Base-by-base conservation (phyloP, 257 asterid genomes). In the Datura wrightii region DNA sequence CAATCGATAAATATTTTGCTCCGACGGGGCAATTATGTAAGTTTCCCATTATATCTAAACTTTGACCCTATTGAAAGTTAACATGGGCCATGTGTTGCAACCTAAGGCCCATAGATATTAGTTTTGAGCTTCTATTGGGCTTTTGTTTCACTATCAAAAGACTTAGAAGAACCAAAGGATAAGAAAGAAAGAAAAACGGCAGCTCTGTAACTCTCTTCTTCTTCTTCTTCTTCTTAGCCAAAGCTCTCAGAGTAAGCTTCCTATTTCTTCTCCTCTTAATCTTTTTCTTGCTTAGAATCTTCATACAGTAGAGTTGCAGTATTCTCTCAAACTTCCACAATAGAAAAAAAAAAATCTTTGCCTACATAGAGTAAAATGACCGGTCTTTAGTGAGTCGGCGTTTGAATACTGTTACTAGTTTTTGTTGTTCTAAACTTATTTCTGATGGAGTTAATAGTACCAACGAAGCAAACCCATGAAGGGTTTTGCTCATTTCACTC, bases 391-490 rank as follows among this genome's bases (percentile, higher is more conserved):
- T 42, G 79, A 24, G 31, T 24, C 31, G 31, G 31, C 31, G 31
- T 24, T 24, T 24, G 4, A 10, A 5, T 42, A 71, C 79, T 72
- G 7, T 19, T 46, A 2, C 56, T 71, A 44, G 39, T 9, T 71
- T 19, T 76, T 76, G 60, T 50, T 39, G 52, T 67, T 7, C 10
- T 31, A 24, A 50, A 50, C 24, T 24, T 50, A 24, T 18, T 76
- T 76, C 0, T 76, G 10, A 94, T 95, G 98, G 98, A 91, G 54
- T 69, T 91, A 85, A 88, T 83, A 82, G 88, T 89, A 62, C 93
- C 96, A 24, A 56, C 89, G 53, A 91, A 86, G 83, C 93, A 90
- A 79, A 87, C 87, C 88, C 92, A 69, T 80, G 93, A 89, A n/a
- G 84, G 89, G 79, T 82, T 92, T 85, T 88, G 86, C 87, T 89